Conservation (phyloP, 352 stramenopile species). For the Phytopythium litorale region DNA sequence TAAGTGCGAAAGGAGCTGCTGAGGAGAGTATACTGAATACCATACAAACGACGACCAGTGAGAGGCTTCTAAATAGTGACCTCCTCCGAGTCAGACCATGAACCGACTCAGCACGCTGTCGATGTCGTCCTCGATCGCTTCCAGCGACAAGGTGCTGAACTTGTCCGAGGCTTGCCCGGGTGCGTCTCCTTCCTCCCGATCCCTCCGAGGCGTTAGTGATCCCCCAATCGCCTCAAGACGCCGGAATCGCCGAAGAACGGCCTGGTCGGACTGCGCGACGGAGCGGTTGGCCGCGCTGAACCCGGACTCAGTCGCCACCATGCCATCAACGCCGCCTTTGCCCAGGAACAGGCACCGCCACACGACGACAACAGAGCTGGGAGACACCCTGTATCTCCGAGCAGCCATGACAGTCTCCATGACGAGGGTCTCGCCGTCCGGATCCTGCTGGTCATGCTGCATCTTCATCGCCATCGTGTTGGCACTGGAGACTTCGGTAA, state of each 20-base stretch:
- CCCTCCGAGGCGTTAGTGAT: not conserved
- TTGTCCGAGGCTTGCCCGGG: not conserved
- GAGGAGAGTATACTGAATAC: not conserved
- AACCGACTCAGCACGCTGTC: not conserved
- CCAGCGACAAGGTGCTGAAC: not conserved
- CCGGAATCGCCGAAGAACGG: not conserved
- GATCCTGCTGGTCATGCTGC: not conserved
- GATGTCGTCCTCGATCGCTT: not conserved
- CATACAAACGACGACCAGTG: not conserved
- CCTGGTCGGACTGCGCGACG: not conserved
- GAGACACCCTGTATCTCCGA: not conserved
- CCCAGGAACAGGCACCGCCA: not conserved
- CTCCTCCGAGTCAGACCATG: no score
- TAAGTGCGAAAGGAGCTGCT: not conserved
- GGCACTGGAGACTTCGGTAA: not conserved
- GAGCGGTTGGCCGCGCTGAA: not conserved
- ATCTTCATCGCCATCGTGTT: not conserved
- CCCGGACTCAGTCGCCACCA: not conserved
- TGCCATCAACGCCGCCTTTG: not conserved
- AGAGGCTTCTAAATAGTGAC: not conserved
- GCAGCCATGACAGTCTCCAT: not conserved
- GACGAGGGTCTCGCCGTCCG: not conserved
- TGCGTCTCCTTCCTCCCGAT: not conserved
- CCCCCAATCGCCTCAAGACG: not conserved
- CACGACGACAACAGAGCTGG: not conserved